Percentiles rank a stretch among this genome's conserved stretches.
phyloP scores from a whole-genome alignment of 2,329 filamentous ascomycete genomes.

The Amesomyces nigricolor region DNA sequence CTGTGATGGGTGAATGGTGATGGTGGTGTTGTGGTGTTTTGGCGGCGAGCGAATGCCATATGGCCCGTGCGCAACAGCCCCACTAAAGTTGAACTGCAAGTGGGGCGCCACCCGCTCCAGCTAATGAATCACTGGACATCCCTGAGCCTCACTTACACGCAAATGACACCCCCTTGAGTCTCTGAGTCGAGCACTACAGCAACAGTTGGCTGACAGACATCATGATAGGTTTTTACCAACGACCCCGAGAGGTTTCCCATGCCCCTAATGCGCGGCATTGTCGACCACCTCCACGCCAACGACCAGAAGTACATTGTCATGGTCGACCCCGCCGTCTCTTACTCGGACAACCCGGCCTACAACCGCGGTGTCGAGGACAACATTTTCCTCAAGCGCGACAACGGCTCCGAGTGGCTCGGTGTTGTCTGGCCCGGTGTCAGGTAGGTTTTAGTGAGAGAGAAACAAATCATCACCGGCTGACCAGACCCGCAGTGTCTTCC shows the following conservation, averaged over 20 bases:
- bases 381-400: conserved; percentile 44
- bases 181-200: no score
- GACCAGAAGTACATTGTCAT: conserved; percentile 71
- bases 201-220: neutral
- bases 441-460: no score
- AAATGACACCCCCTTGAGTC: no score
- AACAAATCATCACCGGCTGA: no score
- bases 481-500: conserved; percentile 44
- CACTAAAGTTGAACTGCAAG: no score
- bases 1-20: no score
- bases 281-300: conserved; percentile 58
- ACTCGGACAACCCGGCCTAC: conserved; percentile 41
- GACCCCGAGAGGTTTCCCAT: conserved; percentile 61
- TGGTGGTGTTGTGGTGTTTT: no score
- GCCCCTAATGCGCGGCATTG: conserved; percentile 57
- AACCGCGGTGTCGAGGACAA: conserved; percentile 38
- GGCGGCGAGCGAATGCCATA: no score
- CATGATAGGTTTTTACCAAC: conserved; percentile 50
- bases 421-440: conserved; percentile 74
- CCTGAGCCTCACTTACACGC: no score
- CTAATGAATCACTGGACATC: no score
- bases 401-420: conserved; percentile 54
- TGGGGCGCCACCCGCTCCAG: no score
- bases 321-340: conserved; percentile 63
- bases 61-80: no score